Evolutionary conservation across 1,284 basidiomycete species (phyloP).

Genomic region (Anthracocystis walkeri): DNA sequence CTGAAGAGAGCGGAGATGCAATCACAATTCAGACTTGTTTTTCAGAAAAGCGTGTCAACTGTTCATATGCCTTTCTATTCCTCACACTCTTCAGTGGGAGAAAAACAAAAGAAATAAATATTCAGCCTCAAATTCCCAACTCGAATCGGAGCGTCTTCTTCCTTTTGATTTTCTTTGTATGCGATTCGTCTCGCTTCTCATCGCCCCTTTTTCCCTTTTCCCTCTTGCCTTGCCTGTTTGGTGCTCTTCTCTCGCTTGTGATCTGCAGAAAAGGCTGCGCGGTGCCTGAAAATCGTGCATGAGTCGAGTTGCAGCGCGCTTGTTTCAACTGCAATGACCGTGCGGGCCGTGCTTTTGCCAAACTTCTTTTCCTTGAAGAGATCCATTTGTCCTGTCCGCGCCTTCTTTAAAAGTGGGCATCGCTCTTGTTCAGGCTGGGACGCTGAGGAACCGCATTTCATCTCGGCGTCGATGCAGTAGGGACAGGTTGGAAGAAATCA

Average conservation of each 20-base stretch:
- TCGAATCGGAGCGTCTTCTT: no score
- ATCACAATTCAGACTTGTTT: no score
- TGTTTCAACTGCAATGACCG: not conserved
- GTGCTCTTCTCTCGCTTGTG: not conserved
- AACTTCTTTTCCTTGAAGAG: no score
- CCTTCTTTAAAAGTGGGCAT: no score
- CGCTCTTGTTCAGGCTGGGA: no score
- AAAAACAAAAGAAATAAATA: no score
- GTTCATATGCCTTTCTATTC: not conserved
- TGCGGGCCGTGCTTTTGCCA: not conserved
- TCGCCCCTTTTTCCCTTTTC: not conserved
- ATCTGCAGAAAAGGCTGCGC: not conserved
- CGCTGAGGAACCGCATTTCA: no score
- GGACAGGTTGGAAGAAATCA: no score
- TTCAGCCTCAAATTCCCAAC: no score
- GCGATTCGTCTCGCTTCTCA: not conserved
- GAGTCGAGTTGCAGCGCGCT: not conserved
- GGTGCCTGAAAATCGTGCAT: conserved; percentile 19
- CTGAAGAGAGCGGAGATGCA: not conserved
- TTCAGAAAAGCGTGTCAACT: not conserved
- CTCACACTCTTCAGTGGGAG: not conserved
- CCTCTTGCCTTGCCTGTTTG: not conserved
- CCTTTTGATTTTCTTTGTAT: no score
- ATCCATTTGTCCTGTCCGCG: not conserved
- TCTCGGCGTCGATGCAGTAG: no score